Conservation (phyloP, 2,329 filamentous ascomycete genomes). For the Ceratocystis eucalypticola region DNA sequence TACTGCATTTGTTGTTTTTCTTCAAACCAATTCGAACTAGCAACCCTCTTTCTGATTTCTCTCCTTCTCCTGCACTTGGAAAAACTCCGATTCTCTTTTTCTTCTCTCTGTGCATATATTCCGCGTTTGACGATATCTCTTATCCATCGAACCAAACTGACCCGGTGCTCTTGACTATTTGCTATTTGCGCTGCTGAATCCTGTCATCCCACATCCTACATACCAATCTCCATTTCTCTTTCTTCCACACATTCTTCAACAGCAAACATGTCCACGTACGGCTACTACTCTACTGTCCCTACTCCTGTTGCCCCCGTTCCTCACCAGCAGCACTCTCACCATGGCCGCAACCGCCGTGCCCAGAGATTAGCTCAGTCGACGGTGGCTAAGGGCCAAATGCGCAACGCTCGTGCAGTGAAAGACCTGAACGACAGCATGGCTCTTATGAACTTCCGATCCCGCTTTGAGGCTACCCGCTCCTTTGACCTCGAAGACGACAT, state of each 20-base stretch:
- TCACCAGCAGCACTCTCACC: conserved; percentile 58
- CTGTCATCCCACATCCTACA: conserved; percentile 1
- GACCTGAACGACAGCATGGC: conserved; percentile 58
- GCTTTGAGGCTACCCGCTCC: conserved; percentile 81
- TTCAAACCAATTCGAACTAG: not conserved
- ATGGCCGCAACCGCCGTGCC: conserved; percentile 72
- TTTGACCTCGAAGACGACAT: conserved; percentile 95
- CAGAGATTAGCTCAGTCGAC: conserved; percentile 49
- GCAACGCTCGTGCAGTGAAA: conserved; percentile 63
- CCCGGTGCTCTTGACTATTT: not conserved
- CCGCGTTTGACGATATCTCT: not conserved
- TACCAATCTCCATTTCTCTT: not conserved
- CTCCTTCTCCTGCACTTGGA: conserved; percentile 4
- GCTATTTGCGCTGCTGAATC: conserved; percentile 4
- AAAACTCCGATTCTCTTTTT: not conserved
- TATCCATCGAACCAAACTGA: not conserved
- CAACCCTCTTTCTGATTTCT: not conserved
- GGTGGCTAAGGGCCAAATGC: conserved; percentile 71
- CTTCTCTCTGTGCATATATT: conserved; percentile 5
- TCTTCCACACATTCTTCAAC: conserved; percentile 23
- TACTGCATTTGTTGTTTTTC: conserved; percentile 4
- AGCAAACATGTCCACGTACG: conserved; percentile 47
- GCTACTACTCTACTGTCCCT: conserved; percentile 46
- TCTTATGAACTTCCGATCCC: conserved; percentile 64
- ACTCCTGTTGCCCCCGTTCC: conserved; percentile 32